Evolutionary conservation across 1,284 basidiomycete genomes (phyloP), one percentile per base, ranked within the genome.

Genomic region (Schizophyllum commune): DNA sequence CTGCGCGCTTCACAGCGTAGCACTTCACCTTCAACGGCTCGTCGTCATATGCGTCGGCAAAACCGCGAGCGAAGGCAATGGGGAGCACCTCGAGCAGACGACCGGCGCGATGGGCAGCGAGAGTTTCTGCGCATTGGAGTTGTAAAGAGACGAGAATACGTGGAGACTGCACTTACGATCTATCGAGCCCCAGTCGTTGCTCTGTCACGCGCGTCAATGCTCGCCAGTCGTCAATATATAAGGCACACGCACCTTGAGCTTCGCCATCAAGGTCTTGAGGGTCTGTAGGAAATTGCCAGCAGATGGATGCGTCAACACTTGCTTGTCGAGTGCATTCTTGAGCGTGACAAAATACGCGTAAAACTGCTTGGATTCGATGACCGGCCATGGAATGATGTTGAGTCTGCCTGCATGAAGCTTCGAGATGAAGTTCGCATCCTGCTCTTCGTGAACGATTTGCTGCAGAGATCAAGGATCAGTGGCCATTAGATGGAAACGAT

Each of bases 201-300:
- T 79, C 84, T 84, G 57, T 57, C 55, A 32, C 64, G 57, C 61
- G 22, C 5, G 5, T 34, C 21, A 13, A 39, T 7, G n/a, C 1
- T 57, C 11, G 27, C 4, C 34, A 53, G 60, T 6, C 7, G 34
- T 21, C 5, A 19, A 21, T 11, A 4, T 32, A 33, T 1, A n/a
- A 55, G 22, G 5, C 27, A 33, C 11, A 55, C 60, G 56, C 60
- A 81, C 85, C 77, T 86, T 86, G 56, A 86, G 66, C 61, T 86
- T 87, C 4, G 84, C 84, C 84, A 86, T 87, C 52, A 87, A 66
- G 0, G 82, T 83, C 69, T 86, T 86, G 67, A 87, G 69, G 1
- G 78, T 77, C 39, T 82, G 77, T 17, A 86, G 70, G 65, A 86
- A 86, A 54, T 80, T 75, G 2, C 81, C 82, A 0, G 79, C 85